Evolutionary conservation across 2,329 filamentous ascomycete genomes (phyloP), one percentile per base, ranked within the genome.

Genomic region (Gyromitra esculenta): DNA sequence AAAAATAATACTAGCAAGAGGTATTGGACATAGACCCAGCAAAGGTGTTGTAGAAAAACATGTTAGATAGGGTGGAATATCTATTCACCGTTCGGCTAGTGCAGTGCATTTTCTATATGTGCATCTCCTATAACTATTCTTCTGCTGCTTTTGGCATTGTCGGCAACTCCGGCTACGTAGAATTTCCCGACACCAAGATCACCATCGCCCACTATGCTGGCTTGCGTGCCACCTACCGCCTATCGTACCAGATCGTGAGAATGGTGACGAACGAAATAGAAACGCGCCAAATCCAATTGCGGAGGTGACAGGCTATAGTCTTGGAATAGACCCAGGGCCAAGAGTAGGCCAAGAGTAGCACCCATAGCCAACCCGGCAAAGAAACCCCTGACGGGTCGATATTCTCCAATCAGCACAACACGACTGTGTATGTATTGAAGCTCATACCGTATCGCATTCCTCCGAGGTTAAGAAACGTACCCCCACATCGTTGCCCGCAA

Each of bases 381-480:
- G 45, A 37, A 52, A 73, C 39, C 54, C 64, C 43, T 69, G 45
- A 45, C 7, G 57, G 56, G 25, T 41, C n/a, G 39, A n/a, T 41
- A 18, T 31, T 56, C 57, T 37, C 67, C 57, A 68, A 68, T 67
- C 71, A 67, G 37, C 45, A 62, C 48, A 8, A 43, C 41, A 60
- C 43, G 70, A 65, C 52, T 39, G 62, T 50, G 25, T 65, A 25
- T 67, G 37, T 41, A 54, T 15, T 63, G 66, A 52, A 54, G 45
- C 39, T 31, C 57, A 35, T 63, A 63, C 45, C 57, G 57, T 74
- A 74, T 74, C 72, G 72, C 56, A 74, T 69, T 74, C 64, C 65
- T 57, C 72, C 65, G 66, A 65, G 66, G 48, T 41, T 64, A 74
- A 45, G 57, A 56, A 62, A 57, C 68, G 57, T 71, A 52, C 72